Conservation (phyloP, 2,329 filamentous ascomycete species). For the Exophiala sp. region DNA sequence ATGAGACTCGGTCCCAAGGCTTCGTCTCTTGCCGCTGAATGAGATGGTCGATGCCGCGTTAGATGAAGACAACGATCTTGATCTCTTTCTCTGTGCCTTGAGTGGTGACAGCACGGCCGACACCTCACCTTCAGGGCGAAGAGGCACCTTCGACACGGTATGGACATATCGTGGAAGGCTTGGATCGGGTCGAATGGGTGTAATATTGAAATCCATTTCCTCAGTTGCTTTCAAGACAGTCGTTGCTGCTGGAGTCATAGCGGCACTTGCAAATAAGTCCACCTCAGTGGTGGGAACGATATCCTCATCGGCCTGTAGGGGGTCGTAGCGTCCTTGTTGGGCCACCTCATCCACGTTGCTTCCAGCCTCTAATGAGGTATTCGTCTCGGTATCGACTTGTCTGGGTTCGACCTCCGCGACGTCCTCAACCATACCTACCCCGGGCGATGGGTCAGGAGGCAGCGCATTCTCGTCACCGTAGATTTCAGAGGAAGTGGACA, state of each 20-base stretch:
- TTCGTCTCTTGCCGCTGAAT: conserved; percentile 15
- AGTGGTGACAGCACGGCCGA: conserved; percentile 35
- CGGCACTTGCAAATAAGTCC: not conserved
- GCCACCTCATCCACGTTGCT: too few relatives aligned
- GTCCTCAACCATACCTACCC: not conserved
- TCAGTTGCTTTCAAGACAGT: too few relatives aligned
- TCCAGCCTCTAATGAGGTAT: not conserved
- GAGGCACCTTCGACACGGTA: conserved; percentile 70
- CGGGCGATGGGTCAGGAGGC: conserved; percentile 6
- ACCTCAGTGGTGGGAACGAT: not conserved
- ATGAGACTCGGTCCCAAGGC: conserved; percentile 5
- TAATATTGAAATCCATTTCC: conserved; percentile 34
- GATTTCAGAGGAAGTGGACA: conserved; percentile 58
- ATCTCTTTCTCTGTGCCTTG: conserved; percentile 42
- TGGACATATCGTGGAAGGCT: conserved; percentile 55
- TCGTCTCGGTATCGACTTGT: not conserved
- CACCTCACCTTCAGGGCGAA: conserved; percentile 58
- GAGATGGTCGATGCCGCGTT: conserved; percentile 29
- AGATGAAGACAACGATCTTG: conserved; percentile 48
- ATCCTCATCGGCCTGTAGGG: not conserved
- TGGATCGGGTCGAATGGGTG: conserved; percentile 48
- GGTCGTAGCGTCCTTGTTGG: too few relatives aligned
- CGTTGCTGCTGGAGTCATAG: not conserved
- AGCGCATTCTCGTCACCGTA: conserved; percentile 61
- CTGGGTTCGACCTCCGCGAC: not conserved